Base-by-base conservation (phyloP, 108 stramenopile genomes). In the Bacterosira constricta region DNA sequence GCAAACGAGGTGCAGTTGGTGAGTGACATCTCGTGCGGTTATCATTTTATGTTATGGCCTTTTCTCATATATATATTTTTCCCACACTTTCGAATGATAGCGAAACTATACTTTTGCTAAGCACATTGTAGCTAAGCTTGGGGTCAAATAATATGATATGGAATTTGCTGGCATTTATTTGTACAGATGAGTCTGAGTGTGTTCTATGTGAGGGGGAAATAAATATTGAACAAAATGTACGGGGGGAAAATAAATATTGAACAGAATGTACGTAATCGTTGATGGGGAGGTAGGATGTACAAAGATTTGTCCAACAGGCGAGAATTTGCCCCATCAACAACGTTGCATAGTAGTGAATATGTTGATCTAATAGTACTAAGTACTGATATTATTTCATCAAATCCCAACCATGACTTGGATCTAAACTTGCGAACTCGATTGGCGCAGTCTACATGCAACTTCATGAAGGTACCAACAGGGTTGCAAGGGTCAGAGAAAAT, bases 21-120 rank as follows among this genome's bases (percentile, higher is more conserved):
- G 79, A 83, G 91, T 81, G 8, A 7, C 23, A 21, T 23, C 25
- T 6, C 20, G 4, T 58, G 46, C 17, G 10, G 41, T 62, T n/a
- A 26, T 29, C 63, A 37, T 42, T 18, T 36, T 42, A 45, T 27
- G 21, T 59, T 10, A 11, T 18, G 38, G 25, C 46, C 3, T 42
- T 29, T 44, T 7, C 12, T 59, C 59, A 5, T 32, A 13, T 15
- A 17, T 23, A 15, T 13, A 6, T 5, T 11, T 58, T 35, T 38
- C 23, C 5, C 11, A 1, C 13, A 21, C 31, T 31, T 61, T n/a
- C 60, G 12, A 38, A 44, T 21, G 21, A 49, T 70, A 92, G 90
- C 84, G 89, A 65, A 89, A 90, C 54, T 93, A 90, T 58, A 91
- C 92, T 8, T 93, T 93, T 63, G 92, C 92, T 3, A 93, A 93